Percentiles rank a stretch among this genome's conserved stretches.
phyloP scores from a whole-genome alignment of 441 rosid genomes.

The Populus tomentosa region DNA sequence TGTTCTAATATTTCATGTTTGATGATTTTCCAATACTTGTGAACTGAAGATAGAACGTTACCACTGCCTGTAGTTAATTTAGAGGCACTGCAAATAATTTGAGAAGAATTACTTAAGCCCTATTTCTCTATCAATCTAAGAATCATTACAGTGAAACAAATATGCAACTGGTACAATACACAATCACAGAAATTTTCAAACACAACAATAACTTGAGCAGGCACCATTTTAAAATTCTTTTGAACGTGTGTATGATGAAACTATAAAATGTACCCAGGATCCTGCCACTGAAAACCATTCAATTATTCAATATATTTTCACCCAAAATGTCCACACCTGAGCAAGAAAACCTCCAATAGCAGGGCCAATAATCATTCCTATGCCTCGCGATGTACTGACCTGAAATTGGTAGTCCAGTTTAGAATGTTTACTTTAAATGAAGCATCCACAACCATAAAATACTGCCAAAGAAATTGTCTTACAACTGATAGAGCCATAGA shows the following conservation, averaged over 20 bases:
- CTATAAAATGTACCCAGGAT: background rate
- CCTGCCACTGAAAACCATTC: too few species aligned
- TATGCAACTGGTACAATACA: too few species aligned
- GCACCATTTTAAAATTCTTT: background rate
- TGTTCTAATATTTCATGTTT: too few species aligned
- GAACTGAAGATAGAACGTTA: too few species aligned
- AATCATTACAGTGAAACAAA: too few species aligned
- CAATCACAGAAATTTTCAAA: too few species aligned
- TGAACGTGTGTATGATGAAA: background rate
- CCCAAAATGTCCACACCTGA: slow-evolving; percentile 32
- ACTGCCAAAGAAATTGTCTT: slow-evolving; percentile 18
- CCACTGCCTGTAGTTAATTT: too few species aligned
- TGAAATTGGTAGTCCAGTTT: slow-evolving; percentile 15
- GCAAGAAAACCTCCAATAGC: slow-evolving; percentile 74
- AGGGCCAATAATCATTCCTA: slow-evolving; percentile 66
- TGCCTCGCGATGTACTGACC: slow-evolving; percentile 66
- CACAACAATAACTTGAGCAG: background rate
- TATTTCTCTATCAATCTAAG: too few species aligned
- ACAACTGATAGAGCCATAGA: slow-evolving; percentile 42
- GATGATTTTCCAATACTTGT: too few species aligned
- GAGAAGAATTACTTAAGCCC: too few species aligned
- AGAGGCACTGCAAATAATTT: too few species aligned
- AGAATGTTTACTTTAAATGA: background rate
- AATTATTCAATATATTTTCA: background rate
- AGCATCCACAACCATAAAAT: background rate